These are phyloP conservation scores for Lupinus albus DNA, from an alignment of 306 rosid species.

Conservation along the genomic window DNA sequence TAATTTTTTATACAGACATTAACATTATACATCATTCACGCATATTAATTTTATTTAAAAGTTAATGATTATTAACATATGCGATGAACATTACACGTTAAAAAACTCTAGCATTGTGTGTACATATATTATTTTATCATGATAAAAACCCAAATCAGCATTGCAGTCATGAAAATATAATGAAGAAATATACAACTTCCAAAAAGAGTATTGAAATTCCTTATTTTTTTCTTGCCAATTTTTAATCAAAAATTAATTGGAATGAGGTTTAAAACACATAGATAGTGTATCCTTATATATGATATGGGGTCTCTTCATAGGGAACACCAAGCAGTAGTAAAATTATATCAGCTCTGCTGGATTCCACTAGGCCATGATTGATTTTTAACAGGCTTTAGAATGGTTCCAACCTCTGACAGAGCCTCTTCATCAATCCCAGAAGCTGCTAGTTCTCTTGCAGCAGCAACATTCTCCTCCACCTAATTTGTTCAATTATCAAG, in stretches of 20 bases:
- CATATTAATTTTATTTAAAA: too few relatives aligned
- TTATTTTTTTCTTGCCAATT: neutral
- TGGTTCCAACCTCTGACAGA: constrained; percentile 72
- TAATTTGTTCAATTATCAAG: constrained; percentile 40
- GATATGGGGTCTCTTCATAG: constrained; percentile 3
- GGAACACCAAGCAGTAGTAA: constrained; percentile 22
- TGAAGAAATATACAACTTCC: too few relatives aligned
- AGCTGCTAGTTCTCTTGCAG: constrained; percentile 68
- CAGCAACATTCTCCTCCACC: constrained; percentile 89
- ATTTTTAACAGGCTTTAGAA: constrained; percentile 75
- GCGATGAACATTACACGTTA: too few relatives aligned
- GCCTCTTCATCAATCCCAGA: constrained; percentile 67
- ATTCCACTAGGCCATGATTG: constrained; percentile 94
- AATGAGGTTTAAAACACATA: neutral
- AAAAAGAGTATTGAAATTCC: too few relatives aligned
- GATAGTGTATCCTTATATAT: neutral
- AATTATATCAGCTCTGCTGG: constrained; percentile 58
- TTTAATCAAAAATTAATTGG: neutral
- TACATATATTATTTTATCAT: too few relatives aligned
- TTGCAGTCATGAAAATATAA: too few relatives aligned
- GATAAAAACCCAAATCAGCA: too few relatives aligned
- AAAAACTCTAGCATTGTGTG: too few relatives aligned
- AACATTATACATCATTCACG: too few relatives aligned
- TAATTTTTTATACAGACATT: too few relatives aligned
- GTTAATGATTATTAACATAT: too few relatives aligned